These are phyloP conservation scores for Penicillium italicum DNA, from an alignment of 2,329 filamentous ascomycete species.

Conservation along the genomic window DNA sequence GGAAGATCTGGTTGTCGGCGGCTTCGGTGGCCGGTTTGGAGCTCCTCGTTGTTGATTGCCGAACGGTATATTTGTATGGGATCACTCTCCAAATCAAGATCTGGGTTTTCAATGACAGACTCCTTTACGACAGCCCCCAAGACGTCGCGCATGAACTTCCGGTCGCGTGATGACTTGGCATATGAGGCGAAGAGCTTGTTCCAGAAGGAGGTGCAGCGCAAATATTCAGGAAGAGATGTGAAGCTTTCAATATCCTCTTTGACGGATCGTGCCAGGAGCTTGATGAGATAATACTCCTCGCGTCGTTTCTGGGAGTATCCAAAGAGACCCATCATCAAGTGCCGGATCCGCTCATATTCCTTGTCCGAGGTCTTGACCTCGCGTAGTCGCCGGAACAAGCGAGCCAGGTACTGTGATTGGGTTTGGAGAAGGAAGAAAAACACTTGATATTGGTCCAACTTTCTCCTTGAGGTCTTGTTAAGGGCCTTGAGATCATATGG, in stretches of 20 bases:
- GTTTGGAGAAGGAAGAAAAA: conserved; percentile 97
- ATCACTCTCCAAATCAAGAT: conserved; percentile 90
- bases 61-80: conserved; percentile 96
- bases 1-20: conserved; percentile 78
- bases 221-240: conserved; percentile 72
- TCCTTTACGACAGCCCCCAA: conserved; percentile 81
- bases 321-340: conserved; percentile 92
- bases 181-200: conserved; percentile 81
- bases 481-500: conserved; percentile 95
- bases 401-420: conserved; percentile 87
- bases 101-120: conserved; percentile 88
- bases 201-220: conserved; percentile 92
- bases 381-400: conserved; percentile 78
- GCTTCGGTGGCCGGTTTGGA: conserved; percentile 82
- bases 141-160: conserved; percentile 85
- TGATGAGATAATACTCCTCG: conserved; percentile 94
- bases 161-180: conserved; percentile 82
- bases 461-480: conserved; percentile 93
- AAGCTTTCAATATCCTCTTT: conserved; percentile 79
- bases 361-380: conserved; percentile 84
- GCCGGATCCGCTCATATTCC: conserved; percentile 87
- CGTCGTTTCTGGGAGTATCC: conserved; percentile 95
- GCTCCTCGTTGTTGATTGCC: conserved; percentile 94
- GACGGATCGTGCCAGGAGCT: conserved; percentile 76
- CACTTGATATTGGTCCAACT: conserved; percentile 94